Evolutionary conservation across 176 grass and related monocot genomes (phyloP).

Genomic region (Musa beccarii): DNA sequence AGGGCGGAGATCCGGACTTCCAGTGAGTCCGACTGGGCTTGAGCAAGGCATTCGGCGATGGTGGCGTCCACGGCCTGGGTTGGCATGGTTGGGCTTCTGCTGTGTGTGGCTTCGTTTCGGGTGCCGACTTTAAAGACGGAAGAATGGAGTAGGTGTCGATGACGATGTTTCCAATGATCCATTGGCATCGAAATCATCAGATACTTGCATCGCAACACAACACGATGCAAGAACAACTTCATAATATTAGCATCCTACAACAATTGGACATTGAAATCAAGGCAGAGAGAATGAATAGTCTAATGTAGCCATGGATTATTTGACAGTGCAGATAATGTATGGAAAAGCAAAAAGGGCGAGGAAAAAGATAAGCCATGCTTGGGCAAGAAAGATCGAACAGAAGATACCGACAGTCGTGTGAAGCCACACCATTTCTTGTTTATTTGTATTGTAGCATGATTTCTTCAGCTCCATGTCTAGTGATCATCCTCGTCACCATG

Average conservation of each 20-base stretch:
- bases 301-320: not conserved
- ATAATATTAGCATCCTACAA: not conserved
- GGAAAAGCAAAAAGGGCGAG: not conserved
- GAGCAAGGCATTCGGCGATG: not conserved
- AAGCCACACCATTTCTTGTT: not conserved
- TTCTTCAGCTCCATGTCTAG: slow-evolving; percentile 10
- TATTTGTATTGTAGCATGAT: not conserved
- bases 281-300: not conserved
- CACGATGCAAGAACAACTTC: too few relatives aligned
- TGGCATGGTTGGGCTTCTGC: not conserved
- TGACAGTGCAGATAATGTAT: not conserved
- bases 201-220: too few relatives aligned
- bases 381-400: not conserved
- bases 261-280: not conserved
- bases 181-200: too few relatives aligned
- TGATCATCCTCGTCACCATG: slow-evolving; percentile 60
- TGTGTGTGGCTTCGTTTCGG: too few relatives aligned
- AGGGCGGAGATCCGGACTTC: slow-evolving; percentile 1
- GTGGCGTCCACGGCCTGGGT: not conserved
- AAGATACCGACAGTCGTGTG: not conserved
- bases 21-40: not conserved
- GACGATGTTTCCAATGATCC: too few relatives aligned
- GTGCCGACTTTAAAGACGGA: too few relatives aligned
- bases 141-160: too few relatives aligned
- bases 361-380: not conserved